Base-by-base conservation (phyloP, 371 early-diverging fungal genomes). In the Mortierella sp. region DNA sequence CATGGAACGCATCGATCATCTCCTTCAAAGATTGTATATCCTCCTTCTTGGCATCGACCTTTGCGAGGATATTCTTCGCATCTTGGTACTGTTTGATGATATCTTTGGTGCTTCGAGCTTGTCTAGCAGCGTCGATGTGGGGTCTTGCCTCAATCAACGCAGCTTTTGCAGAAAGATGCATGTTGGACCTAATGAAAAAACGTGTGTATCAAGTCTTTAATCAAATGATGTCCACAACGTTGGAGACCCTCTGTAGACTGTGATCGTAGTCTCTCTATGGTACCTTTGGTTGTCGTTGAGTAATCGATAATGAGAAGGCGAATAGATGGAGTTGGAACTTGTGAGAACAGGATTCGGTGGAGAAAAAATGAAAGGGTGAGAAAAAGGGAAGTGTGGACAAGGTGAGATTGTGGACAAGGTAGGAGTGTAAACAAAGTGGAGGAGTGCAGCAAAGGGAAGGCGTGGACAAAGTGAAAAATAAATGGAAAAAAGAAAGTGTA, bases 21-120 rank as follows among this genome's bases (percentile, higher is more conserved):
- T 61, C 61, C 61, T 61, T 34, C 37, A 61, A 2, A 39, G 61
- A 61, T 31, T 8, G 61, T 61, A 34, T 34, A 34, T 61, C 39
- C 61, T 61, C 61, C 61, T 61, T 61, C 61, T 37, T 61, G 31
- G 31, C 2, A 61, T 61, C 37, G 37, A 61, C 61, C 31, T 61
- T 19, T 61, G 61, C 55, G 24, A 55, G 55, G 55, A 55, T 55
- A 55, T 55, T 55, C 34, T 55, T 55, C 13, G 55, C 55, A 61
- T 61, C 10, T 34, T 37, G 61, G 16, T 61, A 61, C 10, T 61
- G 61, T 31, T 61, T 61, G 61, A 61, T 61, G 14, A 61, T 61
- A 19, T 61, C 61, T 61, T 61, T 61, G 61, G 61, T 61, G 61
- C 16, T 61, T 61, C 19, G 13, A 61, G 61, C 61, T 31, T 61